Percentiles rank a stretch among this genome's conserved stretches.
phyloP scores from a whole-genome alignment of 208 protist species.

The Leishmania arabica region DNA sequence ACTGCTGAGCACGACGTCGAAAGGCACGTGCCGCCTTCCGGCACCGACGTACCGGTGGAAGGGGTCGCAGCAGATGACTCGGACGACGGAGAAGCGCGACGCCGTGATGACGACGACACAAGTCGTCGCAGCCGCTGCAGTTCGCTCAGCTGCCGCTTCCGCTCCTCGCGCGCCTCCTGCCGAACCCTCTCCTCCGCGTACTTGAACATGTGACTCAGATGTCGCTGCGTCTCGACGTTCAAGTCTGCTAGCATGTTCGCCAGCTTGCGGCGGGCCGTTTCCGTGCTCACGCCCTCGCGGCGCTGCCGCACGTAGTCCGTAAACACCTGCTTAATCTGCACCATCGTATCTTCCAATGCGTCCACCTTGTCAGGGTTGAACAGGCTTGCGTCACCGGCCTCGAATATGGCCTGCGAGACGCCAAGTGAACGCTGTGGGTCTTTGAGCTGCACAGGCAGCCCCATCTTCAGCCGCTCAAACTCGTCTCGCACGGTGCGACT shows the following conservation, averaged over 20 bases:
- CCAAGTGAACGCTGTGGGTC: conserved; percentile 68
- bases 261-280: conserved; percentile 71
- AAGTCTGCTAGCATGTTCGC: conserved; percentile 75
- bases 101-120: conserved; percentile 6
- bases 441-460: conserved; percentile 76
- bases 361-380: conserved; percentile 78
- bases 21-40: not conserved
- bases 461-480: conserved; percentile 83
- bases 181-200: conserved; percentile 73
- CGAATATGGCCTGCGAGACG: conserved; percentile 81
- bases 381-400: conserved; percentile 61
- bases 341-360: conserved; percentile 79
- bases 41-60: not conserved
- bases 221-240: conserved; percentile 74
- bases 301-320: conserved; percentile 82
- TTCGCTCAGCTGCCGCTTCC: conserved; percentile 51
- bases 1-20: not conserved
- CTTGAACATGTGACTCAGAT: conserved; percentile 81
- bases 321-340: conserved; percentile 84
- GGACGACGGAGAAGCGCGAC: not conserved
- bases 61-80: not conserved
- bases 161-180: conserved; percentile 50
- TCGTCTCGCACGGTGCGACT: conserved; percentile 58
- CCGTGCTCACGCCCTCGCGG: conserved; percentile 76
- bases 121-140: conserved; percentile 47